Conservation (phyloP, 148 eudicot species). For the Heliamphora exappendiculata region DNA sequence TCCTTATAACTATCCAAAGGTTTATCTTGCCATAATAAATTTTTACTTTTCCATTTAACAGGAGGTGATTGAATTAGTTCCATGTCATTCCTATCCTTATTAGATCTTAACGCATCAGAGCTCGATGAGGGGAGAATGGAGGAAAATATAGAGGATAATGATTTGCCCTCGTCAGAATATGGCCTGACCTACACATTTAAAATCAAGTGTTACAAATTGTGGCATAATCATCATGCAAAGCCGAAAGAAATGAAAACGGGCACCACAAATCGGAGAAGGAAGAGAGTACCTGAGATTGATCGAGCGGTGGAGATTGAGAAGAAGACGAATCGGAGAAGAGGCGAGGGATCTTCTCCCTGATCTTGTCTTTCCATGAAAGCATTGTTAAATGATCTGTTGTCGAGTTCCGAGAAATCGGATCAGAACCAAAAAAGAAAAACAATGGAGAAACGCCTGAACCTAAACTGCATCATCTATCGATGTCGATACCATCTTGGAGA, state of each 20-base stretch:
- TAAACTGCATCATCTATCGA: too few relatives aligned
- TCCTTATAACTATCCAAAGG: slow-evolving; percentile 34
- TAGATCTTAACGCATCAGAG: slow-evolving; percentile 19
- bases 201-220: slow-evolving; percentile 24
- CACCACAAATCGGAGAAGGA: not conserved
- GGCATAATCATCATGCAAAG: not conserved
- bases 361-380: slow-evolving; percentile 49
- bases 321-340: slow-evolving; percentile 42
- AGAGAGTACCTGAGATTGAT: slow-evolving; percentile 40
- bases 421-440: not conserved
- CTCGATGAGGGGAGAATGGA: slow-evolving; percentile 45
- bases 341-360: slow-evolving; percentile 45
- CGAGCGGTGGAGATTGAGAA: slow-evolving; percentile 22
- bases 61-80: slow-evolving; percentile 45
- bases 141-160: slow-evolving; percentile 54
- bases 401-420: too few relatives aligned
- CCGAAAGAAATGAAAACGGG: not conserved
- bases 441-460: too few relatives aligned
- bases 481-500: too few relatives aligned
- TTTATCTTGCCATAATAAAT: slow-evolving; percentile 32
- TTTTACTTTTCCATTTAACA: slow-evolving; percentile 49
- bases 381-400: too few relatives aligned
- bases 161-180: slow-evolving; percentile 35
- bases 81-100: slow-evolving; percentile 27
- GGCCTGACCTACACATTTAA: slow-evolving; percentile 53